These are phyloP conservation scores for Trichoderma koningii DNA, from an alignment of 2,329 filamentous ascomycete species.

Conservation along the genomic window DNA sequence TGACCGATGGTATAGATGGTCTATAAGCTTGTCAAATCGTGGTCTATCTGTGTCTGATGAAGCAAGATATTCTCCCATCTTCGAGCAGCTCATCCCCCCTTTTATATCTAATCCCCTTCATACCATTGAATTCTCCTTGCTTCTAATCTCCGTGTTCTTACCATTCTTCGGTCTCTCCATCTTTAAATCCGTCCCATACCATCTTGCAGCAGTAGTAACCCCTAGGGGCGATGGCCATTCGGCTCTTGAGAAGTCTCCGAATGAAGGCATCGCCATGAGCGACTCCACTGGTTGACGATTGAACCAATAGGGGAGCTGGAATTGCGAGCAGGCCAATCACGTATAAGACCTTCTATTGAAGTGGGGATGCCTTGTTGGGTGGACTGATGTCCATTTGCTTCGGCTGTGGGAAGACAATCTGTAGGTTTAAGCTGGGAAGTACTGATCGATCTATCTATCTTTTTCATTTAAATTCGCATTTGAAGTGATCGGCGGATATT, in stretches of 20 bases:
- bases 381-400: not conserved
- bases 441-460: not conserved
- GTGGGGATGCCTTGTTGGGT: not conserved
- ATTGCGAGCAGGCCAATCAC: slow-evolving; percentile 17
- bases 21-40: not conserved
- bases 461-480: not conserved
- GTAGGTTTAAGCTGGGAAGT: too few relatives aligned
- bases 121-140: not conserved
- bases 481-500: too few relatives aligned
- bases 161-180: not conserved
- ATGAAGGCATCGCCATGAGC: not conserved
- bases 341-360: not conserved
- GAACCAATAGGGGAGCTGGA: not conserved
- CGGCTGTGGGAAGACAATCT: not conserved
- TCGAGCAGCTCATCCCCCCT: not conserved
- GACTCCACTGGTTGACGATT: not conserved
- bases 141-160: slow-evolving; percentile 7
- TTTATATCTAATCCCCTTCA: not conserved
- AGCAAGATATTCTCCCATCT: not conserved
- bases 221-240: not conserved
- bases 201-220: not conserved
- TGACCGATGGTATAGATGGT: not conserved
- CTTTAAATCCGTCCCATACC: slow-evolving; percentile 18
- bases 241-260: not conserved
- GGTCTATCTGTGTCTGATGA: not conserved